Evolutionary conservation across 169 alveolate species (phyloP), one percentile per base, ranked within the genome.

Genomic region (Toxoplasma gondii): DNA sequence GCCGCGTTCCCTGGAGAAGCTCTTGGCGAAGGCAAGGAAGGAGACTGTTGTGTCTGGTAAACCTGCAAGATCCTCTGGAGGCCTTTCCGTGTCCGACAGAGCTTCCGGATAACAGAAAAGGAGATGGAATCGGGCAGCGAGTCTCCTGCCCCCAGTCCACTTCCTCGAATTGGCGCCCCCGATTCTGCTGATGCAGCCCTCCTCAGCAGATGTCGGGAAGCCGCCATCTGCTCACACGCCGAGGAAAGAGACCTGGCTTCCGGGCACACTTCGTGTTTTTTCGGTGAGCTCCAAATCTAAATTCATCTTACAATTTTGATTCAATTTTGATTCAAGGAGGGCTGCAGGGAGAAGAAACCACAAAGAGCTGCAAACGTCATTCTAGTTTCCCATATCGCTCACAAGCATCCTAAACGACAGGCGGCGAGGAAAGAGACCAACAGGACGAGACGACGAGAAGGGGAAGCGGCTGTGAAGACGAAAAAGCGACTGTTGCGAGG

Each of bases 71-170:
- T 17, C 45, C 45, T 78, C 22, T 78, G n/a, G 29, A 78, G 86
- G 49, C 86, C 86, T 78, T n/a, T 16, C 29, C 45, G 86, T 29
- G 86, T 78, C 43, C 45, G 39, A 78, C 86, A 78, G 49, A 78
- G 86, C 43, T 78, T 78, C 86, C 86, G 39, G 10, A 78, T 41
- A 16, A 78, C 49, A 78, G 49, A 29, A n/a, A 78, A 78, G 22
- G 86, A 78, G 2, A n/a, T 17, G 4, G 86, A n/a, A 1, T 78
- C 86, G 74, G 34, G 74, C 74, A 27, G n/a, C 9, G n/a, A 64
- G 5, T 64, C 74, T 64, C 74, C n/a, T 1, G 74, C 34, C n/a
- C 74, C 74, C 31, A 12, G 74, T 64, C 31, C 74, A 64, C 22
- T 64, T 64, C n/a, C 22, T 64, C 74, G 74, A 16, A 1, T 64